phyloP scores from a whole-genome alignment of 2,329 filamentous ascomycete genomes.

The Pyrenophora teres region DNA sequence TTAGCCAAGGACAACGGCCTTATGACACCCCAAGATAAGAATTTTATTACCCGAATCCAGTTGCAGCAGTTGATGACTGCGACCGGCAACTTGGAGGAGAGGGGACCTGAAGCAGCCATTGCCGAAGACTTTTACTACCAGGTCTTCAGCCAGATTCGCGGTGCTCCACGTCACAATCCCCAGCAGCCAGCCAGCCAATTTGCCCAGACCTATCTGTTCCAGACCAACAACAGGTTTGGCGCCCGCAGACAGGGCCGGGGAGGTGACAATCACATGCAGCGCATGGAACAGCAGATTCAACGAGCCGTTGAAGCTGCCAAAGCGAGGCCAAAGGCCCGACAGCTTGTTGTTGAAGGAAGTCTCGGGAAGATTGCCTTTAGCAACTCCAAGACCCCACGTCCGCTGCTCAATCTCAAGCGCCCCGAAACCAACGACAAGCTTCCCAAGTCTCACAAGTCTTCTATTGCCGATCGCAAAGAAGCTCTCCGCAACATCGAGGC shows the following conservation, averaged over 20 bases:
- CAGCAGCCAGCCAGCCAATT: constrained; percentile 94
- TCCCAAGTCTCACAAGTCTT: constrained; percentile 50
- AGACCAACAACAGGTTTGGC: constrained; percentile 85
- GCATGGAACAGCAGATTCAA: constrained; percentile 99
- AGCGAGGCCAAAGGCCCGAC: constrained; percentile 96
- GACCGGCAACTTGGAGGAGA: constrained; percentile 82
- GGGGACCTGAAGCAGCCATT: constrained; percentile 77
- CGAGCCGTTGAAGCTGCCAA: constrained; percentile 96
- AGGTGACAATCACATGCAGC: constrained; percentile 95
- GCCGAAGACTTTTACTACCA: constrained; percentile 98
- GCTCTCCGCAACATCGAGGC: constrained; percentile 85
- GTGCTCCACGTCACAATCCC: constrained; percentile 85
- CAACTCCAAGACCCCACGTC: constrained; percentile 96
- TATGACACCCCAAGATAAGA: constrained; percentile 99
- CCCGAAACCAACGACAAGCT: constrained; percentile 65
- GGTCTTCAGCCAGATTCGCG: constrained; percentile 92
- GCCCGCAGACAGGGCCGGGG: constrained; percentile 76
- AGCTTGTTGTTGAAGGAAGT: constrained; percentile 93
- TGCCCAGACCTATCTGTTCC: constrained; percentile 95
- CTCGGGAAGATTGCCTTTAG: constrained; percentile 98
- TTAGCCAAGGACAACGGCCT: constrained; percentile 92
- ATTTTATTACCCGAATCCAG: constrained; percentile 97
- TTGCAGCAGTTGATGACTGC: constrained; percentile 93
- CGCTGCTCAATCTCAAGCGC: constrained; percentile 92
- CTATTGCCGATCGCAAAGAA: constrained; percentile 76